A percentile compares a stretch with the other conserved stretches of the same genome.
Evolutionary conservation across 306 rosid species (phyloP).

Genomic region (Trifolium subterraneum): DNA sequence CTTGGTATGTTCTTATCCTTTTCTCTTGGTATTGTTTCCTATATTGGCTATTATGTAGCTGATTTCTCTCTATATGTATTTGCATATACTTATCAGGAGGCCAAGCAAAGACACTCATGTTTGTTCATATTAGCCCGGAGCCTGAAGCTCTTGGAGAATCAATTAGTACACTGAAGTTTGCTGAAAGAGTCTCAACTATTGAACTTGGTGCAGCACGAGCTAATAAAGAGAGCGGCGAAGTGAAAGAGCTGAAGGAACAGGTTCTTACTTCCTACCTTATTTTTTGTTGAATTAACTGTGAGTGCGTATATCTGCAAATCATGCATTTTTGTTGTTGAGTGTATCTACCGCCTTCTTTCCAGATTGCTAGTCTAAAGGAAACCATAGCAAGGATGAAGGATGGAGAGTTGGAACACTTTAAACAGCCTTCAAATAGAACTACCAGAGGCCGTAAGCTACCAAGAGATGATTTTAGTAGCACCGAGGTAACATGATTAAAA

Average conservation of each 20-base stretch:
- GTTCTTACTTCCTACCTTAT: conserved; percentile 43
- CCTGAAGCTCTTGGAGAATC: conserved; percentile 79
- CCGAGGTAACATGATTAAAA: conserved; percentile 54
- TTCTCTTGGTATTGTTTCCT: background rate
- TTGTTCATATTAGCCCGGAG: conserved; percentile 93
- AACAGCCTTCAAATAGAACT: conserved; percentile 47
- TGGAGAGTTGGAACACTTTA: conserved; percentile 55
- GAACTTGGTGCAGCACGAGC: conserved; percentile 94
- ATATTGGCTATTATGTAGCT: conserved; percentile 3
- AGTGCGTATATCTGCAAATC: background rate
- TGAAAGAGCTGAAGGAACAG: conserved; percentile 94
- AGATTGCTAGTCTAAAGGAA: conserved; percentile 80
- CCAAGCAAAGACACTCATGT: conserved; percentile 98
- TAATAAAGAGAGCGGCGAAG: conserved; percentile 76
- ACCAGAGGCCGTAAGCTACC: conserved; percentile 55
- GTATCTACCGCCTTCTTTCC: conserved; percentile 34
- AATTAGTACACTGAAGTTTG: conserved; percentile 90
- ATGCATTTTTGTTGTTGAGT: background rate
- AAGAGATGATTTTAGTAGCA: conserved; percentile 58
- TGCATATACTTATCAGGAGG: conserved; percentile 65
- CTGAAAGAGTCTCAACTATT: conserved; percentile 89
- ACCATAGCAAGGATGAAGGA: conserved; percentile 66
- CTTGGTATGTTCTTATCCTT: conserved; percentile 62
- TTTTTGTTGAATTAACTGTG: conserved; percentile 2
- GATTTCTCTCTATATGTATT: conserved; percentile 7